Conservation (phyloP, 2,329 filamentous ascomycete genomes). For the Penicillium nordicum region DNA sequence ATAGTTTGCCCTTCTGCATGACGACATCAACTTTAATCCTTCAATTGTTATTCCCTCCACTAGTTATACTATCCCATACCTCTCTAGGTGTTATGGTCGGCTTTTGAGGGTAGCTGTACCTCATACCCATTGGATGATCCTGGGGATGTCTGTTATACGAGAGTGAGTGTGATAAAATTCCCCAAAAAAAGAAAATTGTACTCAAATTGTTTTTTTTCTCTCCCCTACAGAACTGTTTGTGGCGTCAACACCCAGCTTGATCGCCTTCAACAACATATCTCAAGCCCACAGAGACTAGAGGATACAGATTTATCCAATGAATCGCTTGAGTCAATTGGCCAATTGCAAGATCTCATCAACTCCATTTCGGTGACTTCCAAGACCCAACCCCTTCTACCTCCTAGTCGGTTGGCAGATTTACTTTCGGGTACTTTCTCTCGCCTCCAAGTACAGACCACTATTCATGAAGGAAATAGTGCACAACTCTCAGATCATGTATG, state of each 20-base stretch:
- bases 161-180: slow-evolving; percentile 13
- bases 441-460: slow-evolving; percentile 16
- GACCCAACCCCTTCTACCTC: slow-evolving; percentile 59
- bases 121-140: not conserved
- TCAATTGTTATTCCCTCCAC: not conserved
- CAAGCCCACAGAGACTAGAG: slow-evolving; percentile 9
- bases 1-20: not conserved
- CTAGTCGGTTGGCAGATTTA: slow-evolving; percentile 58
- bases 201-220: not conserved
- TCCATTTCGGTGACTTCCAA: slow-evolving; percentile 67
- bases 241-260: slow-evolving; percentile 58
- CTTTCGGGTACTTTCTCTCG: slow-evolving; percentile 52
- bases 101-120: not conserved
- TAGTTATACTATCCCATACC: not conserved
- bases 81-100: not conserved
- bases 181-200: not conserved
- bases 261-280: slow-evolving; percentile 49
- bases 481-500: slow-evolving; percentile 82
- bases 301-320: slow-evolving; percentile 23
- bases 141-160: slow-evolving; percentile 24
- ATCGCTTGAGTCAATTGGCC: slow-evolving; percentile 32
- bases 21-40: slow-evolving; percentile 1
- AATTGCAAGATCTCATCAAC: slow-evolving; percentile 66
- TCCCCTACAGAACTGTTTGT: slow-evolving; percentile 49
- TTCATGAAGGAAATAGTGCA: slow-evolving; percentile 32